These are phyloP conservation scores for Leishmania guyanensis DNA, from an alignment of 208 protist genomes.

Conservation along the genomic window DNA sequence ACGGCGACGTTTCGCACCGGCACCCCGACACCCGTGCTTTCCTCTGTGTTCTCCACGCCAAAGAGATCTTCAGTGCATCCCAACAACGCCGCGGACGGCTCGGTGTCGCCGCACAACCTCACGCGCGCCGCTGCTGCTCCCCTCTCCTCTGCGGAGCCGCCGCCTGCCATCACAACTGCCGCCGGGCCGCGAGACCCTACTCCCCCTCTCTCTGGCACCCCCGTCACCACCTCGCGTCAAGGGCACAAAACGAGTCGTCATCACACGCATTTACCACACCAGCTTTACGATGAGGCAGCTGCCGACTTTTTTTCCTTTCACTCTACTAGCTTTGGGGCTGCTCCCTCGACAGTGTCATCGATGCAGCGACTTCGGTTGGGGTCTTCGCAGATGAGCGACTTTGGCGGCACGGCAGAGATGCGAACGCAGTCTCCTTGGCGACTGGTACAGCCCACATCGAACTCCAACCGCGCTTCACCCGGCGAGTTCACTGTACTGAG, in stretches of 20 bases:
- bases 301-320: slow-evolving; percentile 25
- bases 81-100: background rate
- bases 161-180: background rate
- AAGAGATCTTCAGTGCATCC: background rate
- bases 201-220: background rate
- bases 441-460: background rate
- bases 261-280: slow-evolving; percentile 9
- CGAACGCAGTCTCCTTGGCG: slow-evolving; percentile 12
- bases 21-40: background rate
- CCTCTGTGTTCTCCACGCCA: background rate
- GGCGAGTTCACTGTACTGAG: background rate
- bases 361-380: background rate
- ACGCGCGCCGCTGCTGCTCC: background rate
- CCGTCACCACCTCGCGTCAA: background rate
- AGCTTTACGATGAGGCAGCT: slow-evolving; percentile 31
- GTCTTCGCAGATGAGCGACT: background rate
- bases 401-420: slow-evolving; percentile 2
- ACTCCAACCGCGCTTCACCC: background rate
- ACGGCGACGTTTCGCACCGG: background rate
- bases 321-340: slow-evolving; percentile 3
- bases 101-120: background rate
- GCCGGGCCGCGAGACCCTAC: background rate
- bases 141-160: background rate
- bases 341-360: background rate
- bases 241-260: background rate